Conservation (phyloP, 164 flowering plant genomes). For the Berberis vulgaris region DNA sequence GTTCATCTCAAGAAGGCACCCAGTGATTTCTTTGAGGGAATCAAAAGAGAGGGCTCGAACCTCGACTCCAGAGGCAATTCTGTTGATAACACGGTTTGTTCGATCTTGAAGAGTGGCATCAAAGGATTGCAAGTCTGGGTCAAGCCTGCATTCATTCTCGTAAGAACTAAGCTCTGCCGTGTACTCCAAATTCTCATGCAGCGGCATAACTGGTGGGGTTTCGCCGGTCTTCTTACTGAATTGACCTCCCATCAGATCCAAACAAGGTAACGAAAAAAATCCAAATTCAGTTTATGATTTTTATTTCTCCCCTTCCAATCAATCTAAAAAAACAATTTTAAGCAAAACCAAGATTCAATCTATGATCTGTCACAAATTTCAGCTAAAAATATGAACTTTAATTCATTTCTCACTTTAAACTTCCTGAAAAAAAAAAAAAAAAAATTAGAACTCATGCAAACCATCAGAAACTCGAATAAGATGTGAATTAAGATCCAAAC, state of each 20-base stretch:
- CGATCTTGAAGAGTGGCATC: slow-evolving; percentile 45
- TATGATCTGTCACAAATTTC: too few species aligned
- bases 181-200: slow-evolving; percentile 12
- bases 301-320: not conserved
- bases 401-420: too few species aligned
- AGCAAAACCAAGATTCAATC: not conserved
- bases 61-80: slow-evolving; percentile 44
- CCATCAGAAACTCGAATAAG: too few species aligned
- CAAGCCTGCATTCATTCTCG: slow-evolving; percentile 49
- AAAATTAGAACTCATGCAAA: too few species aligned
- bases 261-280: not conserved
- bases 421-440: too few species aligned
- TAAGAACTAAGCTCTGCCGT: slow-evolving; percentile 50
- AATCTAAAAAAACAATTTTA: not conserved
- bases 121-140: slow-evolving; percentile 49
- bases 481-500: too few species aligned
- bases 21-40: slow-evolving; percentile 54
- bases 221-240: slow-evolving; percentile 22
- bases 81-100: slow-evolving; percentile 41
- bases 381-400: too few species aligned
- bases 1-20: slow-evolving; percentile 56
- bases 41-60: slow-evolving; percentile 50
- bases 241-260: slow-evolving; percentile 15
- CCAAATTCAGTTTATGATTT: not conserved
- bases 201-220: slow-evolving; percentile 9